Evolutionary conservation across 805 yeast species (phyloP), one percentile per base, ranked within the genome.

Genomic region (Candida odintsovae): DNA sequence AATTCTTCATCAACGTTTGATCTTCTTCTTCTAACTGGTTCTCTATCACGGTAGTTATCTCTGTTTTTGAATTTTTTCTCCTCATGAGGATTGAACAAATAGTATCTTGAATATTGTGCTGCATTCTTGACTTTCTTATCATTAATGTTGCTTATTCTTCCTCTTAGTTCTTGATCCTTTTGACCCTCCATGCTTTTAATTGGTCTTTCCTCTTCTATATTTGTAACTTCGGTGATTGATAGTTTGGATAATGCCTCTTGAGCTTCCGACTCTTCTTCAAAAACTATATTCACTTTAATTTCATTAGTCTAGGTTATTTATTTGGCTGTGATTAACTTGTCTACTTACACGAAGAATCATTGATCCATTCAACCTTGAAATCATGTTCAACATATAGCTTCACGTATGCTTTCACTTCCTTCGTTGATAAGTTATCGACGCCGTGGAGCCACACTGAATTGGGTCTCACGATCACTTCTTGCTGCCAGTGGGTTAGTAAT

Each of bases 91-190:
- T 60, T 57, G 41, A 55, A 51, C 3, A 60, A 40, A 35, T 60
- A 60, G 45, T 58, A 60, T 45, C 64, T 53, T 3, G 63, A 58
- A 38, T 51, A 56, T 9, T 42, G 48, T 2, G 60, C 50, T 3
- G 64, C 63, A 41, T 55, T 52, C 44, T 58, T 58, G 6, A 60
- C 55, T 18, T 60, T 60, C 35, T 52, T 56, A 42, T 60, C 64
- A 36, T 42, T 47, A 12, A 41, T 19, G 23, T 49, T 56, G 40
- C 57, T 50, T 35, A 53, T 43, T 51, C 64, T 52, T 6, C 50
- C 26, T 7, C 38, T 51, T 16, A 58, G 43, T 6, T 45, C 50
- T 12, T 48, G 18, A 22, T 58, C 61, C 33, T 45, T 49, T 13
- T 43, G 25, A 2, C 43, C 45, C 13, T 49, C 52, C 4, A 48